Evolutionary conservation across 1,284 basidiomycete species (phyloP).

Genomic region (Fereydounia khargensis): DNA sequence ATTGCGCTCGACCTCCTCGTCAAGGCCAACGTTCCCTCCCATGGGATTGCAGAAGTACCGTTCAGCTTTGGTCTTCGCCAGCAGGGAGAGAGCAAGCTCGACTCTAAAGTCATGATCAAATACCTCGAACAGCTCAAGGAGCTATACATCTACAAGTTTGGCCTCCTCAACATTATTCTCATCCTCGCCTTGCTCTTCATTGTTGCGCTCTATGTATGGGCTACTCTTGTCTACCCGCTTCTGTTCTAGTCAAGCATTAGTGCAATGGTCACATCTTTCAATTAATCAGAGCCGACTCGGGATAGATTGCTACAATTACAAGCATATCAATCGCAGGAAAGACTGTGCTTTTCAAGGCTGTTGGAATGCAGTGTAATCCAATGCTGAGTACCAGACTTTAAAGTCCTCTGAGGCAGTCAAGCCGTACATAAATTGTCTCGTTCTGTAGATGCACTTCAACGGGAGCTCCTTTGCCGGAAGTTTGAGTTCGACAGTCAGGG

Average conservation of each 20-base stretch:
- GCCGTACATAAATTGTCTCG: no score
- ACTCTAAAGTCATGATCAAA: conserved; percentile 35
- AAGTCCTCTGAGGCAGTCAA: no score
- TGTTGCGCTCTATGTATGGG: conserved; percentile 18
- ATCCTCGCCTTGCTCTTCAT: conserved; percentile 7
- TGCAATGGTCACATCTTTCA: no score
- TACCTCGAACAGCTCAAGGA: conserved; percentile 27
- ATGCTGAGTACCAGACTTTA: no score
- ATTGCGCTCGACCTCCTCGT: conserved; percentile 34
- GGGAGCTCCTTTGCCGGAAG: no score
- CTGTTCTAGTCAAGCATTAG: conserved; percentile 2
- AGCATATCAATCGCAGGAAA: no score
- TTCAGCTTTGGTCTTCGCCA: conserved; percentile 31
- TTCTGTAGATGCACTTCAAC: no score
- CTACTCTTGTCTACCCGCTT: conserved; percentile 4
- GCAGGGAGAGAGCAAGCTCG: conserved; percentile 29
- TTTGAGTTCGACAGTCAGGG: no score
- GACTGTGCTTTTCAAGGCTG: no score
- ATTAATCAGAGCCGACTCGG: no score
- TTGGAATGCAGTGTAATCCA: no score
- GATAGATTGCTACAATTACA: no score
- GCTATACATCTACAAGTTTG: conserved; percentile 28
- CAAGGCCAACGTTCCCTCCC: conserved; percentile 15
- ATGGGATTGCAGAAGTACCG: conserved; percentile 22
- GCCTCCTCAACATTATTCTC: conserved; percentile 7